These are phyloP conservation scores for Uncinocarpus reesii DNA, from an alignment of 2,329 filamentous ascomycete species.

Conservation along the genomic window DNA sequence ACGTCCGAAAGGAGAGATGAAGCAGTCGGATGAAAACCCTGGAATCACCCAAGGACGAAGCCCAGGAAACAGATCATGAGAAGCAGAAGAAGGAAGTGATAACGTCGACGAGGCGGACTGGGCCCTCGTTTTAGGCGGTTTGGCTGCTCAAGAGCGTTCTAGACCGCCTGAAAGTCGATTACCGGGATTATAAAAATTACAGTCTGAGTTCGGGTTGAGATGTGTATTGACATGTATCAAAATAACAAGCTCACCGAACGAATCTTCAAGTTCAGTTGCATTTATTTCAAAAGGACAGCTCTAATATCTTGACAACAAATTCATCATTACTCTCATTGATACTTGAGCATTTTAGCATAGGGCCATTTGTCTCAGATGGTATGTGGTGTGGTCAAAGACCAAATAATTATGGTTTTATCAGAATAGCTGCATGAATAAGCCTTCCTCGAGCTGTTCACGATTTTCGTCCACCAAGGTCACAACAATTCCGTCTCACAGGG, in stretches of 20 bases:
- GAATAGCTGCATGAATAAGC: too few relatives aligned
- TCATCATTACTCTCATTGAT: too few relatives aligned
- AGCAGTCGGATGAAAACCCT: neutral
- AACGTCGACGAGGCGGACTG: neutral
- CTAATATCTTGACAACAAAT: too few relatives aligned
- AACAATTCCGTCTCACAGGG: too few relatives aligned
- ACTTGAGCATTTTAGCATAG: too few relatives aligned
- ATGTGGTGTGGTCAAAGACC: too few relatives aligned
- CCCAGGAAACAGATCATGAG: neutral
- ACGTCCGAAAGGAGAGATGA: neutral
- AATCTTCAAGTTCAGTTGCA: neutral
- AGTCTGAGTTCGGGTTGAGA: too few relatives aligned
- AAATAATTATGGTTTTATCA: too few relatives aligned
- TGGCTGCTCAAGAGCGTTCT: slow-evolving; percentile 2
- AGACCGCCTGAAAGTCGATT: neutral
- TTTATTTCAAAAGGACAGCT: too few relatives aligned
- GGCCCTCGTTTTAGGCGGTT: neutral
- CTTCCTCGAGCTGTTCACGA: too few relatives aligned
- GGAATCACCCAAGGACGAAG: neutral
- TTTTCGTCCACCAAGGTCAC: too few relatives aligned
- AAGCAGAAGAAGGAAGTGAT: neutral
- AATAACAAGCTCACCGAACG: slow-evolving; percentile 1
- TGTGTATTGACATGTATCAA: neutral
- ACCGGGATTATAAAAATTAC: neutral
- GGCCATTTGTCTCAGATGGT: too few relatives aligned